phyloP scores from a whole-genome alignment of 306 rosid species.

The Rubus parviflorus region DNA sequence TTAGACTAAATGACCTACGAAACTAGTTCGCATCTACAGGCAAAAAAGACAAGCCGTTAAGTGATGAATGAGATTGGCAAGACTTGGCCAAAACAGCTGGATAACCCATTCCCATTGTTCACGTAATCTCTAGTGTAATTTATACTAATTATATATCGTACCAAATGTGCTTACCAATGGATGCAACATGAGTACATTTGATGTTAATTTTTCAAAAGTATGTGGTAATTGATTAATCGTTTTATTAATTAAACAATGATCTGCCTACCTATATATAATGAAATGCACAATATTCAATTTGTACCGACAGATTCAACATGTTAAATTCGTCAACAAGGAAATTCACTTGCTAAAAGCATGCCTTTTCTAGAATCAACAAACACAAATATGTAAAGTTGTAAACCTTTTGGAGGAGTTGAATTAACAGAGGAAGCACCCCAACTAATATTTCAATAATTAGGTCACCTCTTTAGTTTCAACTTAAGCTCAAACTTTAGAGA shows the following conservation, averaged over 20 bases:
- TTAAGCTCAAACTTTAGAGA: not conserved
- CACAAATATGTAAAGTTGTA: not conserved
- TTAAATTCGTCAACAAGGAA: not conserved
- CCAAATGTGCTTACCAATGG: not conserved
- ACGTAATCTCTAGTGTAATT: no score
- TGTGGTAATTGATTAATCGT: not conserved
- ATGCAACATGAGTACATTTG: not conserved
- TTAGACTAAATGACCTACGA: no score
- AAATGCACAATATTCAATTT: not conserved
- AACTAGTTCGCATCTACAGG: no score
- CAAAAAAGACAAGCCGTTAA: no score
- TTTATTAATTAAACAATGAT: not conserved
- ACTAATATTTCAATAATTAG: not conserved
- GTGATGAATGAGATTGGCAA: no score
- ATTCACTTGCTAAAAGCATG: not conserved
- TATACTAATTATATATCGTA: not conserved
- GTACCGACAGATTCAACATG: not conserved
- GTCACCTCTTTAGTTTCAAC: not conserved
- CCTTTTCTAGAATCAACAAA: not conserved
- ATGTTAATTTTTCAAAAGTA: not conserved
- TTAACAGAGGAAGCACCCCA: not conserved
- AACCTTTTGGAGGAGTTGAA: not conserved
- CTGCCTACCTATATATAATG: not conserved
- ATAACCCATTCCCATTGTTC: no score
- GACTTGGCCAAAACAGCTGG: no score